A percentile compares a stretch with the other conserved stretches of the same genome.
These are phyloP conservation scores for Datura wrightii DNA, from an alignment of 257 asterid species.

Conservation along the genomic window DNA sequence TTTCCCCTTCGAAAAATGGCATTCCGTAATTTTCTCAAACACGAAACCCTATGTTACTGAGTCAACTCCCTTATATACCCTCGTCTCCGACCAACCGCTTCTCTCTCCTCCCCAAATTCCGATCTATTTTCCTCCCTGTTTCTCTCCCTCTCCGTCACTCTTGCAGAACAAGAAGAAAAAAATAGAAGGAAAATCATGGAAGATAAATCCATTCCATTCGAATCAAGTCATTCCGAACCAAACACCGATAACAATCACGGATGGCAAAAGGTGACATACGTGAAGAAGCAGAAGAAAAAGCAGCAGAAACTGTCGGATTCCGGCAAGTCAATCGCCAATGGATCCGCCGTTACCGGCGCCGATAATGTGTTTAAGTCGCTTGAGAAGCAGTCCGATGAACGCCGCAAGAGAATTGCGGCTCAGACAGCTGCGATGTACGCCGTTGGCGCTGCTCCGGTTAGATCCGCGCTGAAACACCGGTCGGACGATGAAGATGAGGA, in stretches of 20 bases:
- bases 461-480: constrained; percentile 45
- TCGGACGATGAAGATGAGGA: constrained; percentile 42
- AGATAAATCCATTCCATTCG: constrained; percentile 34
- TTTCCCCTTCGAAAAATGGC: constrained; percentile 4
- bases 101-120: background rate
- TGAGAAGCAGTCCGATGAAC: constrained; percentile 83
- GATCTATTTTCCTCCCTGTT: background rate
- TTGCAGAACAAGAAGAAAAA: background rate
- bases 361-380: constrained; percentile 56
- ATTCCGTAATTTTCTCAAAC: constrained; percentile 27
- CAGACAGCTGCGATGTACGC: constrained; percentile 60
- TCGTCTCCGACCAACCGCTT: background rate
- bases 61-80: constrained; percentile 19
- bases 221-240: background rate
- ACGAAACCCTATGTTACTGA: background rate
- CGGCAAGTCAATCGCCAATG: constrained; percentile 47
- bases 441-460: constrained; percentile 50
- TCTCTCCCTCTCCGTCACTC: constrained; percentile 11
- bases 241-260: constrained; percentile 37
- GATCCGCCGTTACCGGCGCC: constrained; percentile 52
- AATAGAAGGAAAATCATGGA: constrained; percentile 31
- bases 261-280: constrained; percentile 50
- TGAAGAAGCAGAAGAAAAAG: constrained; percentile 54
- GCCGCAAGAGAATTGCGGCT: constrained; percentile 67
- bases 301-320: constrained; percentile 44